Percentiles rank a stretch among this genome's conserved stretches.
These are phyloP conservation scores for Phyllostachys edulis DNA, from an alignment of 176 grass and related monocot species.

Conservation along the genomic window DNA sequence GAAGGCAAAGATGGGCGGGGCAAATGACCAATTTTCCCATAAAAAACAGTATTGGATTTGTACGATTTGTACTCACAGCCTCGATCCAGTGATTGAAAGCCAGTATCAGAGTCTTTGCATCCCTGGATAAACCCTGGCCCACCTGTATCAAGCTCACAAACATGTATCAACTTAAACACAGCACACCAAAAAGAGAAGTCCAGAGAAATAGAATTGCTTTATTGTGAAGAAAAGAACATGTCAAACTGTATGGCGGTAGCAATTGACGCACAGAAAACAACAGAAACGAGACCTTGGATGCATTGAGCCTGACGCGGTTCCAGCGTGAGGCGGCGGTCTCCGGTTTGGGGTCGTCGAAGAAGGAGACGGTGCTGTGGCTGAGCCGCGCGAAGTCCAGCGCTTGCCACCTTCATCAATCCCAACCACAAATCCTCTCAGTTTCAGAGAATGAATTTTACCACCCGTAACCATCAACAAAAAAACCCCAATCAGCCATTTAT, in stretches of 20 bases:
- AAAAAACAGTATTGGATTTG: background rate
- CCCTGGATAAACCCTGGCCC: slow-evolving; percentile 74
- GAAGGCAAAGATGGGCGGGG: no score
- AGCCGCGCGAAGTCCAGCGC: slow-evolving; percentile 66
- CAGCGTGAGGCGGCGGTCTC: slow-evolving; percentile 79
- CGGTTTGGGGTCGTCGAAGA: slow-evolving; percentile 70
- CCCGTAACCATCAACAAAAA: background rate
- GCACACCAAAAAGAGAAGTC: background rate
- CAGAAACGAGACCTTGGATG: slow-evolving; percentile 60
- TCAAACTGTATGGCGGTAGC: background rate
- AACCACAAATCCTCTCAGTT: background rate
- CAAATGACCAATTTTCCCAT: no score
- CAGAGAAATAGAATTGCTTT: slow-evolving; percentile 7
- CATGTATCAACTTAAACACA: background rate
- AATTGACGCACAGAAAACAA: background rate
- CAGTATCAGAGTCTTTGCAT: slow-evolving; percentile 66
- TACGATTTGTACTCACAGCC: slow-evolving; percentile 67
- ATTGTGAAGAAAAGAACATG: background rate
- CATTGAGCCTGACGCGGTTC: slow-evolving; percentile 78
- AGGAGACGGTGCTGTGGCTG: slow-evolving; percentile 74
- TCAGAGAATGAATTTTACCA: background rate
- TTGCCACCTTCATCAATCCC: slow-evolving; percentile 67
- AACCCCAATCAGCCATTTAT: background rate
- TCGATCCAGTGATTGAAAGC: slow-evolving; percentile 99
- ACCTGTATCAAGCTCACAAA: slow-evolving; percentile 43